Evolutionary conservation across 2,329 filamentous ascomycete genomes (phyloP).

Genomic region (Alternaria sp.): DNA sequence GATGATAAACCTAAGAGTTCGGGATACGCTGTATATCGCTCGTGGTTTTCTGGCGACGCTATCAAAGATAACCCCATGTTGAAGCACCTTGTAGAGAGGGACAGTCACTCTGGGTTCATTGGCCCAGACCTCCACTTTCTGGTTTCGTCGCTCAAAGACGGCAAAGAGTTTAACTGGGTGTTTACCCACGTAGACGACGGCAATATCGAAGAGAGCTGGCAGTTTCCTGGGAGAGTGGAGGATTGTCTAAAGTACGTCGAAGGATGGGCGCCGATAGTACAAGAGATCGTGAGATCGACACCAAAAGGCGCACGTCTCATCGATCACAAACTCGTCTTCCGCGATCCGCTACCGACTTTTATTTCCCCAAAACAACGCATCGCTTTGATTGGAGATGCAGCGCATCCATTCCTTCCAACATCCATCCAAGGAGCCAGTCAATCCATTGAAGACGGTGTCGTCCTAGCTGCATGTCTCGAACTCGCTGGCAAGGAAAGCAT

Average conservation of each 20-base stretch:
- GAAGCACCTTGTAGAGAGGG: conserved; percentile 46
- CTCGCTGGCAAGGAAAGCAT: conserved; percentile 38
- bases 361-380: conserved; percentile 59
- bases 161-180: conserved; percentile 50
- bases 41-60: conserved; percentile 50
- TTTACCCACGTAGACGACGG: conserved; percentile 52
- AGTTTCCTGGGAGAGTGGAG: conserved; percentile 42
- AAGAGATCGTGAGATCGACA: conserved; percentile 46
- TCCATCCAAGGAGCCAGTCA: conserved; percentile 64
- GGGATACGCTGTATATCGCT: conserved; percentile 64
- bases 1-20: conserved; percentile 62
- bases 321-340: conserved; percentile 65
- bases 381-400: conserved; percentile 62
- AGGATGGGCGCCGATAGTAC: conserved; percentile 42
- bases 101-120: conserved; percentile 45
- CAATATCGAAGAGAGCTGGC: conserved; percentile 48
- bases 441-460: conserved; percentile 60
- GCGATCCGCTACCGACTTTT: conserved; percentile 63
- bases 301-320: conserved; percentile 49
- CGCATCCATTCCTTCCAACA: conserved; percentile 63
- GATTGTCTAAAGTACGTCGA: conserved; percentile 45
- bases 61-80: conserved; percentile 38
- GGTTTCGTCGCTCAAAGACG: conserved; percentile 45
- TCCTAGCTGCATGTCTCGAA: conserved; percentile 38
- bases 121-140: conserved; percentile 50